Conservation (phyloP, 75 land plant genomes). For the Ceratopteris richardii region DNA sequence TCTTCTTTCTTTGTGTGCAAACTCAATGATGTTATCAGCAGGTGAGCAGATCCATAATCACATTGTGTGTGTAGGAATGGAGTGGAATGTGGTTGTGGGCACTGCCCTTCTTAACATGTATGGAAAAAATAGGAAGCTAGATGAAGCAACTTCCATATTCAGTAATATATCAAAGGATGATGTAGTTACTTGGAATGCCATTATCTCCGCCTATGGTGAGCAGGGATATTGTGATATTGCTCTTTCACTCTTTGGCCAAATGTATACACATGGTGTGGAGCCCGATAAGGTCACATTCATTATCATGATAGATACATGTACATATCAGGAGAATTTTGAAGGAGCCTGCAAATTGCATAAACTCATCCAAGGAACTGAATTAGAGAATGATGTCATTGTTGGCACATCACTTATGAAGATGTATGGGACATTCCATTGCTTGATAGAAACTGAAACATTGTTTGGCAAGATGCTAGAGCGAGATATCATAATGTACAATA, state of each 20-base stretch:
- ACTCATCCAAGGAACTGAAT: not conserved
- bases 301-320: conserved; percentile 1
- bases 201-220: conserved; percentile 7
- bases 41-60: conserved; percentile 5
- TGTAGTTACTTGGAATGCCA: conserved; percentile 8
- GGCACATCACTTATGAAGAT: conserved; percentile 8
- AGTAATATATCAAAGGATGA: not conserved
- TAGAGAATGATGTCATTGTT: conserved; percentile 4
- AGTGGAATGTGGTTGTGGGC: conserved; percentile 5
- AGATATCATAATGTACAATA: conserved; percentile 8
- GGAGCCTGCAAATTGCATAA: not conserved
- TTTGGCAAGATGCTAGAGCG: conserved; percentile 7
- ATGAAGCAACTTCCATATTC: conserved; percentile 4
- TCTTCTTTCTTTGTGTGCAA: conserved; percentile 5
- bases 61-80: not conserved
- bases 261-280: conserved; percentile 1
- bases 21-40: not conserved
- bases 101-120: conserved; percentile 13
- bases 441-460: not conserved
- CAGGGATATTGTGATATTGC: conserved; percentile 4
- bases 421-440: conserved; percentile 8
- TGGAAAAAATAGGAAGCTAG: conserved; percentile 1
- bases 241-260: not conserved
- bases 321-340: not conserved
- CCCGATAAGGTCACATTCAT: conserved; percentile 1